A percentile compares a stretch with the other conserved stretches of the same genome.
These are phyloP conservation scores for Kernera saxatilis DNA, from an alignment of 345 rosid genomes.

Conservation along the genomic window DNA sequence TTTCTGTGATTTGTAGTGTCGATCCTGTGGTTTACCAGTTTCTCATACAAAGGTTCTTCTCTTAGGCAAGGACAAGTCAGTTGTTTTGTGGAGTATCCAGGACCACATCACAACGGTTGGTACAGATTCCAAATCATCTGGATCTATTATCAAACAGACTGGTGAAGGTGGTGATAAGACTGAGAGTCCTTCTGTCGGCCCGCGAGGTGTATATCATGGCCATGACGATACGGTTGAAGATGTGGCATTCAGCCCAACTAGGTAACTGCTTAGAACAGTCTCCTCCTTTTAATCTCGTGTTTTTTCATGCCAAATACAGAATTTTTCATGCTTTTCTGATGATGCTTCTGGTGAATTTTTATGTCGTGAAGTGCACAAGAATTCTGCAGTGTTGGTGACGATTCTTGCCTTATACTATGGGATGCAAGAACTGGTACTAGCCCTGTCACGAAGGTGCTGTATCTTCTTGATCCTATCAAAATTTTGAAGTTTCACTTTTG, in stretches of 20 bases:
- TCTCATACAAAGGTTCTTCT: conserved; percentile 23
- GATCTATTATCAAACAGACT: conserved; percentile 65
- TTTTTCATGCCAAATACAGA: conserved; percentile 28
- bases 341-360: conserved; percentile 27
- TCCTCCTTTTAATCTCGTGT: conserved; percentile 23
- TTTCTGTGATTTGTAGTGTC: conserved; percentile 11
- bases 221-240: conserved; percentile 99
- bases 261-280: conserved; percentile 43
- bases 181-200: conserved; percentile 74
- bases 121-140: conserved; percentile 65
- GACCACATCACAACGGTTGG: conserved; percentile 80
- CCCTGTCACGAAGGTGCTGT: conserved; percentile 69
- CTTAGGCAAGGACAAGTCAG: conserved; percentile 93
- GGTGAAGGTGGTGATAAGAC: conserved; percentile 69
- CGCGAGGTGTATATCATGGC: conserved; percentile 90
- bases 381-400: conserved; percentile 98
- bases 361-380: conserved; percentile 75
- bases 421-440: conserved; percentile 88
- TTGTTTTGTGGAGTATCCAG: conserved; percentile 96
- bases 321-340: conserved; percentile 36
- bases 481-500: conserved; percentile 47
- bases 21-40: conserved; percentile 1
- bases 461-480: conserved; percentile 34
- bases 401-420: conserved; percentile 98
- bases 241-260: conserved; percentile 90